Evolutionary conservation across 2,329 filamentous ascomycete species (phyloP), one percentile per base, ranked within the genome.

Genomic region (Acrocalymma vagum): DNA sequence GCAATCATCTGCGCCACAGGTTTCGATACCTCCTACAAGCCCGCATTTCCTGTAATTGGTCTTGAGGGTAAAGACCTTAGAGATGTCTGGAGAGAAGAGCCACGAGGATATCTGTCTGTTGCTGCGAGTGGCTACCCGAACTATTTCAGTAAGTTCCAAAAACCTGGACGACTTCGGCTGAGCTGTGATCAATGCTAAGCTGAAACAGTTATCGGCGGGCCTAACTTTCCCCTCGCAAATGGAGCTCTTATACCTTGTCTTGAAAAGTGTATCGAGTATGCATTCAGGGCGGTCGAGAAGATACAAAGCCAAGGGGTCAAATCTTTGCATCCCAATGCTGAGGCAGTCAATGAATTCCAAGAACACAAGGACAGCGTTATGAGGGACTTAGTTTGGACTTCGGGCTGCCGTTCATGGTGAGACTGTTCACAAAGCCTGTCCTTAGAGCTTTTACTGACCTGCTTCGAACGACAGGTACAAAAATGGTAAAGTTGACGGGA

Each of bases 251-350:
- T 72, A 51, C 69, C 71, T 1, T 53, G 72, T 2, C 68, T 75
- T 42, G 67, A 72, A 33, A 48, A 57, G 31, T 70, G 69, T 56
- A 70, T 69, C 6, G 40, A 61, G 13, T 73, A 74, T 51, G 69
- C 72, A 38, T 61, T 74, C 49, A 47, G 59, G 34, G 60, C 71
- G 7, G 70, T 75, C 31, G 48, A 48, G 26, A 74, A 74, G 54
- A 55, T 62, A n/a, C 72, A 75, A 49, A 52, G 59, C 16, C 70
- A 75, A 43, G 70, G 70, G 33, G 70, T 75, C 53, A 68, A 69
- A 41, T 68, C 61, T 29, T 55, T 74, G 2, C 14, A 26, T 14
- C 32, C 33, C 24, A 64, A 57, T 6, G 70, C 69, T 7, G 60
- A 60, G 15, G 51, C 65, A 62, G 17, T 53, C 54, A 9, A 38